phyloP scores from a whole-genome alignment of 495 filamentous ascomycete species.

The Lasiosphaeria ovina region DNA sequence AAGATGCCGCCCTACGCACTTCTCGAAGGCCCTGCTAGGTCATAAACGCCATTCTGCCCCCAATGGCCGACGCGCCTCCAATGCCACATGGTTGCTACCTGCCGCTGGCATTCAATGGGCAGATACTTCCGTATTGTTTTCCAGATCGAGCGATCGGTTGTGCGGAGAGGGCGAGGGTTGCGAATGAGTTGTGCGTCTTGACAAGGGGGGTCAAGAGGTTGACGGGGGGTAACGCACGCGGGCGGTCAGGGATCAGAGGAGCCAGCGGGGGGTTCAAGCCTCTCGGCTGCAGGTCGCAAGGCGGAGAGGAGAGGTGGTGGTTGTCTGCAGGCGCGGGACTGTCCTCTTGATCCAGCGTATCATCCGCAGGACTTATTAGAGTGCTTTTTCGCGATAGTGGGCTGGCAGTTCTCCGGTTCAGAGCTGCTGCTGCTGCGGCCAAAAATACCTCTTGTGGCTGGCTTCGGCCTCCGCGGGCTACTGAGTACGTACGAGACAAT shows the following conservation, averaged over 20 bases:
- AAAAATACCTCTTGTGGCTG: no score
- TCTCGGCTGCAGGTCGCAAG: conserved; percentile 22
- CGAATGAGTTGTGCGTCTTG: conserved; percentile 11
- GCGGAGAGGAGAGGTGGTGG: conserved; percentile 11
- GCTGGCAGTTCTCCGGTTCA: background rate
- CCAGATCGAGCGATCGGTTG: background rate
- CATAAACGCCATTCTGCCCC: no score
- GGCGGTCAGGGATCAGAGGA: conserved; percentile 8
- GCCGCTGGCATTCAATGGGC: no score
- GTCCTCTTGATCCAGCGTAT: conserved; percentile 15
- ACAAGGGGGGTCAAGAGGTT: no score
- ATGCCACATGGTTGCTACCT: no score
- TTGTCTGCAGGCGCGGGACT: conserved; percentile 18
- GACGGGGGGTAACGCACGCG: conserved; percentile 3
- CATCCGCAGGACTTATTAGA: conserved; percentile 6
- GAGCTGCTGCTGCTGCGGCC: background rate
- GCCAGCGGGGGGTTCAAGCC: conserved; percentile 5
- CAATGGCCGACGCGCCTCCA: no score
- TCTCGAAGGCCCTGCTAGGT: no score
- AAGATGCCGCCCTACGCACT: no score
- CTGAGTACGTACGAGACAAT: no score
- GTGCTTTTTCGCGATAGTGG: background rate
- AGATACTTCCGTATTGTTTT: background rate
- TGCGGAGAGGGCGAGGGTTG: conserved; percentile 5
- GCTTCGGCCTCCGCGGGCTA: no score